Evolutionary conservation across 2,329 filamentous ascomycete genomes (phyloP), one percentile per base, ranked within the genome.

Genomic region (Diaporthe destruens): DNA sequence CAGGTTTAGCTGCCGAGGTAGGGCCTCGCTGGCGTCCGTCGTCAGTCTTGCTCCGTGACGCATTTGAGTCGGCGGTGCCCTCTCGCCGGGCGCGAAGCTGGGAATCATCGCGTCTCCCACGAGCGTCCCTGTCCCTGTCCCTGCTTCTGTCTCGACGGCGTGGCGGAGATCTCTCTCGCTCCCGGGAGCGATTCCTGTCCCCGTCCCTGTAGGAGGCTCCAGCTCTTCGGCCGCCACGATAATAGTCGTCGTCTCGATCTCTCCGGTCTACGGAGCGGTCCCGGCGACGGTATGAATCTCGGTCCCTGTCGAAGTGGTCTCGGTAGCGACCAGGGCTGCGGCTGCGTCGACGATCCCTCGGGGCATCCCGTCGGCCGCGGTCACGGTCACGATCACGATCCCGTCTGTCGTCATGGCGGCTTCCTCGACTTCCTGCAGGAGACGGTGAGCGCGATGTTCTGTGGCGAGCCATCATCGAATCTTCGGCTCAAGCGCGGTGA

Each of bases 381-480:
- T 86, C 85, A 69, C 85, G 83, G 72, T 85, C 83, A 54, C 81
- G 86, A 77, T 87, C 85, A 79, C 86, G 83, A 75, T 83, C 87
- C 81, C 82, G 89, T 81, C 90, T 90, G 77, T 84, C 85, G 81
- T 88, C 87, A 83, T 88, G 71, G 66, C 73, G 73, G 67, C 71
- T 74, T 74, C 73, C 73, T 74, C 73, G 91, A 88, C 93, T 94
- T 90, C 93, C 93, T 95, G 92, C 91, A 92, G 93, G 93, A 91
- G 92, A 94, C 93, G 93, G 94, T 95, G 93, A 96, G 93, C 93
- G 88, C 85, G 88, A 89, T 86, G 89, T 88, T 88, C 86, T 89
- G 84, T 85, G 88, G 84, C 88, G 88, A 89, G 87, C 88, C 88
- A 90, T 90, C 74, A 76, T 78, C 77, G 76, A 74, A 76, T 72